Evolutionary conservation across 768 basidiomycete genomes (phyloP).

Genomic region (Trametes cinnabarina): DNA sequence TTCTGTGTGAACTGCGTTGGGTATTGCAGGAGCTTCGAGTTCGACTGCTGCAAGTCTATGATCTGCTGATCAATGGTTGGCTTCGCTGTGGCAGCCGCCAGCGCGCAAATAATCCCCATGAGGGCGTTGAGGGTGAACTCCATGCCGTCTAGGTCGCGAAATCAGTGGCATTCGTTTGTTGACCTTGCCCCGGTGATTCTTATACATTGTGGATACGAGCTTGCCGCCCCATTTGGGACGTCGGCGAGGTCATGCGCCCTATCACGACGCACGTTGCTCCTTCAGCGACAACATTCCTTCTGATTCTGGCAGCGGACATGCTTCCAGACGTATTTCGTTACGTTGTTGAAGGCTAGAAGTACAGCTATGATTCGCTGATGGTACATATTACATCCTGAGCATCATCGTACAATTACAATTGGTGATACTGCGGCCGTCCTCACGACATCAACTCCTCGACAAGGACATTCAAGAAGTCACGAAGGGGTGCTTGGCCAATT

Average conservation of each 20-base stretch:
- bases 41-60: constrained; percentile 25
- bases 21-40: constrained; percentile 41
- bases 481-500: background rate
- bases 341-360: background rate
- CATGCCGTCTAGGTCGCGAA: background rate
- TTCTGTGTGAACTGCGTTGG: constrained; percentile 48
- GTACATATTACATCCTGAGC: background rate
- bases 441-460: background rate
- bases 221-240: background rate
- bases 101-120: background rate
- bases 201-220: background rate
- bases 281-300: background rate
- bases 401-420: constrained; percentile 1
- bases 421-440: background rate
- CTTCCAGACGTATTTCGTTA: background rate
- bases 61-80: constrained; percentile 23
- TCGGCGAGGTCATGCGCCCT: constrained; percentile 1
- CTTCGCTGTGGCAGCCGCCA: constrained; percentile 13
- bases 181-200: background rate
- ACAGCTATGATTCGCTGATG: background rate
- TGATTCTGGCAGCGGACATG: background rate
- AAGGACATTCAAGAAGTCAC: background rate
- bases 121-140: background rate
- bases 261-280: constrained; percentile 13
- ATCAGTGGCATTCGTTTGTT: background rate